Evolutionary conservation across 805 yeast genomes (phyloP), one percentile per base, ranked within the genome.

Genomic region (Cyberlindnera sargentensis): DNA sequence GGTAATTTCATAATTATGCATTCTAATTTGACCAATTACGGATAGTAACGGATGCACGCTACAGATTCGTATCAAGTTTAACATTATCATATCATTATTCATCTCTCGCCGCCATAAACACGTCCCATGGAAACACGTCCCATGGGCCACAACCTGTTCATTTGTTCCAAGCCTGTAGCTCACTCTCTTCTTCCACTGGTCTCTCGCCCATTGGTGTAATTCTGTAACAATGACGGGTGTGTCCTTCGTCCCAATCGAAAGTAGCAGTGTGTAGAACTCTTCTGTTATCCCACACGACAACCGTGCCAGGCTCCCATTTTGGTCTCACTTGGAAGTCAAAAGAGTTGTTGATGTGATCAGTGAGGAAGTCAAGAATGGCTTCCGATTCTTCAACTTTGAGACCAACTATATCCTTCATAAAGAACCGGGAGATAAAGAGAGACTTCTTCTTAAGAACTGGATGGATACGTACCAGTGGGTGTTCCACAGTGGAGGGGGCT

Each of bases 251-350:
- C 82, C 86, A 84, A 55, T 84, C 91, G 43, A 77, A 73, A 15
- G 80, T 70, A 11, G 89, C 88, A 10, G 84, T 68, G 61, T 84
- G 93, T 26, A 75, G 64, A 8, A 79, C 74, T 56, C 82, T 69
- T 60, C 93, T 77, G 69, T 84, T 84, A 57, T 84, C 93, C 91
- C 91, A 84, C 27, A 82, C 62, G 20, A 80, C 86, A 41, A 84
- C 82, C 2, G 88, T 75, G 40, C 75, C 73, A 42, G 81, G 80
- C 57, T 78, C 82, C 84, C 88, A 84, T 43, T 62, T 71, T 37
- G 86, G 85, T 57, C 90, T 74, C 42, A 82, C 67, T 51, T 82
- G 86, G 52, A 82, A 69, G 59, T 82, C 88, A n/a, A 69, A 73
- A 27, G 76, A 60, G 49, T 65, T 64, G 41, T 74, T 71, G 33